phyloP scores from a whole-genome alignment of 805 yeast genomes.

The Candida gorgasii region DNA sequence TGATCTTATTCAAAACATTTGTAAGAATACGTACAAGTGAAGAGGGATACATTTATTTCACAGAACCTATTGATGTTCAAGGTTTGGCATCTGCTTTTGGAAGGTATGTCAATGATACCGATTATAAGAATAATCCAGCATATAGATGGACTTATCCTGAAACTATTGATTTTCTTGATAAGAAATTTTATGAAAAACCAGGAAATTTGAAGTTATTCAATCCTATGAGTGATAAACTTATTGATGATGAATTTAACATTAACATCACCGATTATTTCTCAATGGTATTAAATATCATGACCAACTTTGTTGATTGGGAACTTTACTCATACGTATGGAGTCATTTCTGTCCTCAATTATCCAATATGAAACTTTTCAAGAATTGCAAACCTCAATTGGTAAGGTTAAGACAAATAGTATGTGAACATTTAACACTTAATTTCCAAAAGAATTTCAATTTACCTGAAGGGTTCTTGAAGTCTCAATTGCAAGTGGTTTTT shows the following conservation, averaged over 20 bases:
- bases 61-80: conserved; percentile 60
- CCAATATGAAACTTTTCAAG: conserved; percentile 55
- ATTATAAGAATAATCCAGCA: conserved; percentile 19
- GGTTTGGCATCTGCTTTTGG: conserved; percentile 63
- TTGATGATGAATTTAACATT: conserved; percentile 22
- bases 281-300: conserved; percentile 49
- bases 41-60: conserved; percentile 47
- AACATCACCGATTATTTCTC: conserved; percentile 55
- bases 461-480: conserved; percentile 48
- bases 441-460: conserved; percentile 44
- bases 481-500: conserved; percentile 66
- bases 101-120: conserved; percentile 41
- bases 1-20: conserved; percentile 54
- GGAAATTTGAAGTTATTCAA: conserved; percentile 21
- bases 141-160: conserved; percentile 67
- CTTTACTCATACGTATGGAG: conserved; percentile 64
- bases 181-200: conserved; percentile 42
- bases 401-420: conserved; percentile 46
- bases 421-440: conserved; percentile 58
- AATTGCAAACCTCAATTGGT: conserved; percentile 37
- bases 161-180: conserved; percentile 48
- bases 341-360: conserved; percentile 69
- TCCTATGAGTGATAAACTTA: conserved; percentile 21
- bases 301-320: conserved; percentile 66
- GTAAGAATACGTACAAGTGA: conserved; percentile 54